phyloP scores from a whole-genome alignment of 768 basidiomycete genomes.

The Mycena olivaceomarginata region DNA sequence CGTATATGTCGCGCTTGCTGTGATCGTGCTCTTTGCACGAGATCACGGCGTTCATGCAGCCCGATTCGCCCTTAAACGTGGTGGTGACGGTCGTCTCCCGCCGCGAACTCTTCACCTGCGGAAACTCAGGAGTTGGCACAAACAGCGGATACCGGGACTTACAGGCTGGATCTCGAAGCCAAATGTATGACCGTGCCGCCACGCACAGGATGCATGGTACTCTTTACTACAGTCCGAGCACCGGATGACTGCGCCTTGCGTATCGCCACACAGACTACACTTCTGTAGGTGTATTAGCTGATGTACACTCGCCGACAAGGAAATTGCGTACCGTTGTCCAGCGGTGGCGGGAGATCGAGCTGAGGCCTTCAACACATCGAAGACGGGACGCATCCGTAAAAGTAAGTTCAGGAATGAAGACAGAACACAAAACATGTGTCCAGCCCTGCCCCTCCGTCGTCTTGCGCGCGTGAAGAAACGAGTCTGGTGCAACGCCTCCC shows the following conservation, averaged over 20 bases:
- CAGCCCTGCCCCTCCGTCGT: constrained; percentile 96
- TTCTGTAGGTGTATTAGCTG: constrained; percentile 62
- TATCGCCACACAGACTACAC: constrained; percentile 84
- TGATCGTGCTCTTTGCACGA: constrained; percentile 87
- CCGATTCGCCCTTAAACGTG: constrained; percentile 86
- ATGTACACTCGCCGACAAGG: background rate
- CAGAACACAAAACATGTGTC: constrained; percentile 93
- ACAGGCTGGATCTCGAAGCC: constrained; percentile 95
- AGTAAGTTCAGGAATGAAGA: constrained; percentile 89
- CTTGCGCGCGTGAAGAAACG: constrained; percentile 86
- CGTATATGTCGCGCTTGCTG: constrained; percentile 81
- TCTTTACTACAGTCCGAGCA: constrained; percentile 90
- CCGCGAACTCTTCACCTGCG: constrained; percentile 85
- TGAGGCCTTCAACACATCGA: constrained; percentile 91
- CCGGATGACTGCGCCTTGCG: constrained; percentile 86
- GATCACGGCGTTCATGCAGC: constrained; percentile 86
- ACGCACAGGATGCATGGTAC: constrained; percentile 95
- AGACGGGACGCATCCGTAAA: constrained; percentile 87
- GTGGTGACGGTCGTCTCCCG: constrained; percentile 79
- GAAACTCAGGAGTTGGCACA: background rate
- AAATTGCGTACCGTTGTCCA: constrained; percentile 81
- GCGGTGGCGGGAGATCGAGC: constrained; percentile 79
- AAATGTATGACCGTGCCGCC: constrained; percentile 88
- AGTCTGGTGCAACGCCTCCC: constrained; percentile 69
- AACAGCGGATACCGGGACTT: constrained; percentile 50